Evolutionary conservation across 1,139 yeast genomes (phyloP), one percentile per base, ranked within the genome.

Genomic region (Blastobotrys serpentis): DNA sequence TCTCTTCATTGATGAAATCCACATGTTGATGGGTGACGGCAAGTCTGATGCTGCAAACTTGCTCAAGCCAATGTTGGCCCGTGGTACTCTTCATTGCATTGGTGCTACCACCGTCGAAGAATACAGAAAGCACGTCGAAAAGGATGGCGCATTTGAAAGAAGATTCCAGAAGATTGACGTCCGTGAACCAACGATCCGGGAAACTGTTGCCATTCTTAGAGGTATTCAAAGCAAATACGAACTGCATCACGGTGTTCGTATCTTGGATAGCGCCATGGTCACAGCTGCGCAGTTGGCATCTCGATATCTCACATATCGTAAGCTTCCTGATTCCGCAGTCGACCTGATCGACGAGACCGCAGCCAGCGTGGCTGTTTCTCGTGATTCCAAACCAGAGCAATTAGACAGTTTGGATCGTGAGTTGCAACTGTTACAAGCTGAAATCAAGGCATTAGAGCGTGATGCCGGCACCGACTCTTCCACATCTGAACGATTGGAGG

Each of bases 21-120:
- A 92, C 71, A 90, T 92, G 96, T 80, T 94, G 60, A 92, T 94
- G 98, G 99, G 99, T 58, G 96, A 92, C 65, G 98, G 98, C 64
- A 78, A 77, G 64, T 75, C 76, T 52, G 98, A 92, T 69, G 98
- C 98, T 34, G 98, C 98, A 42, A 92, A 92, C 69, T 79, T 94
- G 60, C 80, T 92, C 67, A 92, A 92, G 72, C 98, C 99, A 43
- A 94, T 95, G 79, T 79, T 92, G 60, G 97, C 98, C 3, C 84
- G 98, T 71, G 98, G 98, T 56, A 78, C 85, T 47, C 81, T 92
- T 64, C 97, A 92, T 70, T 95, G 97, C 71, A 90, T 90, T 65
- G 99, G 99, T 72, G 98, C 98, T 38, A 92, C 98, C 17, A 94
- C 98, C 2, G 84, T 88, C 61, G 84, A 85, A 50, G 99, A 92